Conservation (phyloP, 75 land plant genomes). For the Picea glauca region DNA sequence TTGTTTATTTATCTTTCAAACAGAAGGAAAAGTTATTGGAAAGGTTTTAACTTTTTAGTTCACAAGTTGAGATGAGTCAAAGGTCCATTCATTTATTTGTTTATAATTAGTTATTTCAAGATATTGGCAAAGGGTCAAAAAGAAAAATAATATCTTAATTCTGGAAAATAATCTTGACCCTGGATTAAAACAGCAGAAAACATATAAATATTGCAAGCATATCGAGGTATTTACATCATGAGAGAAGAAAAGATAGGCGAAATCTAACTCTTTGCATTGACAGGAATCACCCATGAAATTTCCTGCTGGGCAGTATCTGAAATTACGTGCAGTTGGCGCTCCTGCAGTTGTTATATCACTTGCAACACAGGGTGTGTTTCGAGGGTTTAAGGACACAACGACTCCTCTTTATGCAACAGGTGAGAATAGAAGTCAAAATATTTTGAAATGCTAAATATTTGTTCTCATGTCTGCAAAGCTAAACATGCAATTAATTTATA, state of each 20-base stretch:
- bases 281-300: slow-evolving; percentile 76
- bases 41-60: not conserved
- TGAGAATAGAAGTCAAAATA: slow-evolving; percentile 17
- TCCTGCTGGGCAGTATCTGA: slow-evolving; percentile 73
- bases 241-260: not conserved
- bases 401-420: slow-evolving; percentile 89
- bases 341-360: slow-evolving; percentile 91
- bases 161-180: not conserved
- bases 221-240: not conserved
- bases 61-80: not conserved
- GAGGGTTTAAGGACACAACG: slow-evolving; percentile 89
- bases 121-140: not conserved
- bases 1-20: not conserved
- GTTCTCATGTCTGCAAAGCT: too few species aligned
- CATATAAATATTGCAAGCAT: not conserved
- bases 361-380: slow-evolving; percentile 89
- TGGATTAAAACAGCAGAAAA: not conserved
- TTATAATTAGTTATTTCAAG: not conserved
- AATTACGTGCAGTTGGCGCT: slow-evolving; percentile 81
- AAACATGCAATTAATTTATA: not conserved
- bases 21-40: not conserved
- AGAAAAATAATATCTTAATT: not conserved
- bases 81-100: not conserved
- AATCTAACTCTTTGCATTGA: slow-evolving; percentile 9
- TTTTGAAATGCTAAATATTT: too few species aligned